Evolutionary conservation across 2,329 filamentous ascomycete species (phyloP).

Genomic region (Fusarium miscanthi): DNA sequence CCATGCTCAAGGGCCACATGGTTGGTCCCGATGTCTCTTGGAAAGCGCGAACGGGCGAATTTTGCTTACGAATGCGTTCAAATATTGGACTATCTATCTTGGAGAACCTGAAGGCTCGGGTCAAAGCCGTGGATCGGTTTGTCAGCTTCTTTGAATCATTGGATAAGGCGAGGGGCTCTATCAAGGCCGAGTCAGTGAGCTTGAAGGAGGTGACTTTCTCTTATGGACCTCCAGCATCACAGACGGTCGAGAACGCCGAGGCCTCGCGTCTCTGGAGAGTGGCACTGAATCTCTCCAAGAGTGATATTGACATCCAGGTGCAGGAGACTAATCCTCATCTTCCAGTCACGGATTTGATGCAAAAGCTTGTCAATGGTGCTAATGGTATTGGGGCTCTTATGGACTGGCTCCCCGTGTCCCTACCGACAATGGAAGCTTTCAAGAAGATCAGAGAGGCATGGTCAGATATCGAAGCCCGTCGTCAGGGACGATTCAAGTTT

Average conservation of each 20-base stretch:
- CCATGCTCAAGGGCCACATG: conserved; percentile 63
- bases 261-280: conserved; percentile 60
- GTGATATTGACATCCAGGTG: conserved; percentile 68
- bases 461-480: conserved; percentile 54
- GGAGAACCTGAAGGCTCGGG: conserved; percentile 66
- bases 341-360: conserved; percentile 69
- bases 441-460: conserved; percentile 69
- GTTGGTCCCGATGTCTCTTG: conserved; percentile 71
- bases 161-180: conserved; percentile 63
- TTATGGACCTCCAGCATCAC: conserved; percentile 61
- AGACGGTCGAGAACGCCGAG: conserved; percentile 1
- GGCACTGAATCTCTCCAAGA: conserved; percentile 65
- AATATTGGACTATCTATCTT: conserved; percentile 69
- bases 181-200: conserved; percentile 68
- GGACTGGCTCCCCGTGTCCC: conserved; percentile 66
- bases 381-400: conserved; percentile 64
- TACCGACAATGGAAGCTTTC: conserved; percentile 73
- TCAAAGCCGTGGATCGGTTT: conserved; percentile 76
- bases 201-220: conserved; percentile 74
- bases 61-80: conserved; percentile 70
- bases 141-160: conserved; percentile 77
- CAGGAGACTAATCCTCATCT: conserved; percentile 74
- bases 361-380: conserved; percentile 66
- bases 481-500: conserved; percentile 62
- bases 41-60: conserved; percentile 67